These are phyloP conservation scores for Chaetomium tenue DNA, from an alignment of 495 filamentous ascomycete genomes.

Conservation along the genomic window DNA sequence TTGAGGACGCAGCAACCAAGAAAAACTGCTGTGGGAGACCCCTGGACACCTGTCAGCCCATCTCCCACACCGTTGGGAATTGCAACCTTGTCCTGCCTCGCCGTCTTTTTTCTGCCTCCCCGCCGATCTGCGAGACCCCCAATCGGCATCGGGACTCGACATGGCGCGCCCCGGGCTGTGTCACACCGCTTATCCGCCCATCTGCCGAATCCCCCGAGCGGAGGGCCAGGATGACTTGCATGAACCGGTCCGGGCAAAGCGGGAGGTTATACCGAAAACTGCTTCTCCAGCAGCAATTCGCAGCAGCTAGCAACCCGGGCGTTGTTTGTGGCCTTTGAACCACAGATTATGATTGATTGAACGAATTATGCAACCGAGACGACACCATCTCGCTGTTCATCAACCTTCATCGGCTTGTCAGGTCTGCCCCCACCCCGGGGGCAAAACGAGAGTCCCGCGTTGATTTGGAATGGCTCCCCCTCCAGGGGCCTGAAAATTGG, in stretches of 20 bases:
- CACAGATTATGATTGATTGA: too few species aligned
- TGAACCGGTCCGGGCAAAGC: background rate
- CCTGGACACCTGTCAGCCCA: constrained; percentile 12
- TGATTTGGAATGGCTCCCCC: background rate
- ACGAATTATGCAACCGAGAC: background rate
- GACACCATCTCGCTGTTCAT: background rate
- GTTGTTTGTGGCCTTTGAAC: too few species aligned
- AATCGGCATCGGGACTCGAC: background rate
- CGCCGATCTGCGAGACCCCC: background rate
- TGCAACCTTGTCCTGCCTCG: background rate
- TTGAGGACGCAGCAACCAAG: background rate
- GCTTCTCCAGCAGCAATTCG: background rate
- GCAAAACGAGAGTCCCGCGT: background rate
- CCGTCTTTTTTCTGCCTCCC: too few species aligned
- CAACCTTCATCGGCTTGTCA: background rate
- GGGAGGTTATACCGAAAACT: too few species aligned
- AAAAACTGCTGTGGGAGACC: background rate
- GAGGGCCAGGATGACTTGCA: constrained; percentile 17
- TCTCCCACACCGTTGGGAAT: constrained; percentile 14
- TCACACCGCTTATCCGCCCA: constrained; percentile 22
- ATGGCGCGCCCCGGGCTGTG: constrained; percentile 9
- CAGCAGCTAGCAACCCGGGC: background rate
- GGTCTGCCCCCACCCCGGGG: background rate
- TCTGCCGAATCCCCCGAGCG: constrained; percentile 21
- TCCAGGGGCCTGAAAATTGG: background rate